These are phyloP conservation scores for Pichia sp. DNA, from an alignment of 1,139 yeast genomes.

Conservation along the genomic window DNA sequence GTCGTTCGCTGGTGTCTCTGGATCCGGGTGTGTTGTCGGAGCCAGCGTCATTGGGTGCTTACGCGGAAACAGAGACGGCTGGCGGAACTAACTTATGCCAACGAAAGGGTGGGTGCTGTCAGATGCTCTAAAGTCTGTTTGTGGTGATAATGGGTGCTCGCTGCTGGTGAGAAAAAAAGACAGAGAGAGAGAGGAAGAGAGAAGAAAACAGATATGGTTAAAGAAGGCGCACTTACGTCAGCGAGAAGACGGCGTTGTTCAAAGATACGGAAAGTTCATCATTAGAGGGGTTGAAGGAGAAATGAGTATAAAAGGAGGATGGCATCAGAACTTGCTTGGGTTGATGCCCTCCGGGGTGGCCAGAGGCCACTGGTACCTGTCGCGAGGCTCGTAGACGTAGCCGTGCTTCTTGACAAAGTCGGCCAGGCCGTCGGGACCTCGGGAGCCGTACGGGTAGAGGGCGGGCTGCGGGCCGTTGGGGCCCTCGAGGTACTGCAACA, in stretches of 20 bases:
- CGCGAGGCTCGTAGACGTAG: slow-evolving; percentile 56
- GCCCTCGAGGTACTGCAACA: slow-evolving; percentile 73
- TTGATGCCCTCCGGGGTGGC: slow-evolving; percentile 47
- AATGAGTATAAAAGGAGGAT: background rate
- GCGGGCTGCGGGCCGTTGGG: slow-evolving; percentile 60
- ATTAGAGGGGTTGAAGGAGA: background rate
- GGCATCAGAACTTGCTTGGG: slow-evolving; percentile 25
- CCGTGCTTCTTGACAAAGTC: slow-evolving; percentile 65
- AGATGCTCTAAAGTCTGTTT: slow-evolving; percentile 11
- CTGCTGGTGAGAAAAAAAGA: background rate
- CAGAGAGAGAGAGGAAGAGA: background rate
- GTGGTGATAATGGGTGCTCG: background rate
- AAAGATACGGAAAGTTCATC: no score
- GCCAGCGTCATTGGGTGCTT: background rate
- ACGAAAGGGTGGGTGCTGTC: slow-evolving; percentile 20
- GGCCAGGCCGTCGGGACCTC: slow-evolving; percentile 73
- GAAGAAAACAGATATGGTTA: background rate
- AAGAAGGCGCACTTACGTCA: background rate
- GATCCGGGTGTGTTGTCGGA: background rate
- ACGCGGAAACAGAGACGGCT: no score
- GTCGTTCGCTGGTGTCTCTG: background rate
- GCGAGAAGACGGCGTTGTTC: background rate
- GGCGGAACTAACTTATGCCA: no score
- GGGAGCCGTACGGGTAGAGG: slow-evolving; percentile 80
- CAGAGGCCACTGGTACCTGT: slow-evolving; percentile 75